phyloP scores from a whole-genome alignment of 345 rosid genomes.

The Clarkia xantiana region DNA sequence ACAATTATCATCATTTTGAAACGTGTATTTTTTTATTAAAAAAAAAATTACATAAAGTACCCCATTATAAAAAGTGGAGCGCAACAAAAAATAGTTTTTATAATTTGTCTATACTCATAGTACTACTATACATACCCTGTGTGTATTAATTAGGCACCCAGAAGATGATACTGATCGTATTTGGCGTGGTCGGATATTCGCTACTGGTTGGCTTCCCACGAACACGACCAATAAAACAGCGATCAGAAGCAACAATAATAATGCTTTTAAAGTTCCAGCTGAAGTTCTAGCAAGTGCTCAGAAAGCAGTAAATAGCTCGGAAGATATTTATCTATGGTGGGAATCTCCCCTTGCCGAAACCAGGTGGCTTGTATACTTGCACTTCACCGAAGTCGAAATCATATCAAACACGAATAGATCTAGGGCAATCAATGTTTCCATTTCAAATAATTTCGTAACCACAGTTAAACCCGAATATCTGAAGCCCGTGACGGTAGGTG shows the following conservation, averaged over 20 bases:
- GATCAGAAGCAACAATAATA: not conserved
- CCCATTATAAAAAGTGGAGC: too few relatives aligned
- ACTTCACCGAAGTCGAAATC: not conserved
- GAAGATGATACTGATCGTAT: not conserved
- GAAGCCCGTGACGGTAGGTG: not conserved
- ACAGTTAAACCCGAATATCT: constrained; percentile 1
- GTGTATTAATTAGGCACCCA: constrained; percentile 1
- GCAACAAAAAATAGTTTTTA: too few relatives aligned
- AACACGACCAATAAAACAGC: not conserved
- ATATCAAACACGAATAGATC: not conserved
- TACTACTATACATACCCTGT: too few relatives aligned
- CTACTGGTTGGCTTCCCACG: not conserved
- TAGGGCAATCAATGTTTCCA: not conserved
- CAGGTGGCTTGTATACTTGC: not conserved
- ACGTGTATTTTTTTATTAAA: too few relatives aligned
- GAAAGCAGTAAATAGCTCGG: not conserved
- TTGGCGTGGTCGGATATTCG: not conserved
- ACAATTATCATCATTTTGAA: too few relatives aligned
- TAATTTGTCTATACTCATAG: too few relatives aligned
- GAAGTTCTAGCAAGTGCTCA: constrained; percentile 5
- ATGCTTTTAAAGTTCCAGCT: constrained; percentile 1
- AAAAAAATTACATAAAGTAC: too few relatives aligned
- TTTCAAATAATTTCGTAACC: not conserved
- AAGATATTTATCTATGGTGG: not conserved
- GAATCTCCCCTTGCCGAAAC: too few relatives aligned